Evolutionary conservation across 352 stramenopile species (phyloP), one percentile per base, ranked within the genome.

Genomic region (Globisporangium megalacanthum): DNA sequence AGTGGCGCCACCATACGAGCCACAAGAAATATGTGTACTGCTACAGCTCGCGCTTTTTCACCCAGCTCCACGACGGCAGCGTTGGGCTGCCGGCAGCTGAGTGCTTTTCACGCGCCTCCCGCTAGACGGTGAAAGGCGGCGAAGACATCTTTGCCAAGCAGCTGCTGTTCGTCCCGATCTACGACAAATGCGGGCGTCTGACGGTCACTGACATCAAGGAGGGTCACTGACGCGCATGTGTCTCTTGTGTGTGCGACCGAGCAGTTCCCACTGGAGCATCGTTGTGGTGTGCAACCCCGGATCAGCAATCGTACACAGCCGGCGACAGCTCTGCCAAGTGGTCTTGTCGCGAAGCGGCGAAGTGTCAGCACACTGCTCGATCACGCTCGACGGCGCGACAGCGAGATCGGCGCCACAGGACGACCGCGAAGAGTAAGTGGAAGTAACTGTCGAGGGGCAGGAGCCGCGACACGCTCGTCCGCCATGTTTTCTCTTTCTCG

Each of bases 41-140:
- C n/a, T n/a, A n/a, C n/a, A n/a, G 88, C 20, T 97, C 92, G 13
- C 92, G 98, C 68, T 98, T 98, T 56, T 98, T 96, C 72, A 95
- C 94, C 22, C 96, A 92, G 29, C 63, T 98, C 10, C 75, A 82
- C 54, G 75, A 89, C 1, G 73, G 61, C 15, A 56, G 56, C 45
- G 46, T 54, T 33, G 60, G n/a, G 2, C 19, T 64, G 14, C 83
- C 44, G 75, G 87, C 50, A 71, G 77, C 19, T 79, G 86, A 46
- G 61, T 65, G n/a, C n/a, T n/a, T n/a, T n/a, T n/a, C n/a, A 9
- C 69, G 79, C 45, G 74, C 88, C 14, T 70, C 75, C 42, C 78
- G 81, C 22, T 97, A 87, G 88, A 96, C 88, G 5, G 83, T 92
- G 53, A 89, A 84, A 51, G 77, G 86, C 57, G 72, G 73, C 7